Evolutionary conservation across 2,329 filamentous ascomycete genomes (phyloP).

Genomic region (Colletotrichum filicis): DNA sequence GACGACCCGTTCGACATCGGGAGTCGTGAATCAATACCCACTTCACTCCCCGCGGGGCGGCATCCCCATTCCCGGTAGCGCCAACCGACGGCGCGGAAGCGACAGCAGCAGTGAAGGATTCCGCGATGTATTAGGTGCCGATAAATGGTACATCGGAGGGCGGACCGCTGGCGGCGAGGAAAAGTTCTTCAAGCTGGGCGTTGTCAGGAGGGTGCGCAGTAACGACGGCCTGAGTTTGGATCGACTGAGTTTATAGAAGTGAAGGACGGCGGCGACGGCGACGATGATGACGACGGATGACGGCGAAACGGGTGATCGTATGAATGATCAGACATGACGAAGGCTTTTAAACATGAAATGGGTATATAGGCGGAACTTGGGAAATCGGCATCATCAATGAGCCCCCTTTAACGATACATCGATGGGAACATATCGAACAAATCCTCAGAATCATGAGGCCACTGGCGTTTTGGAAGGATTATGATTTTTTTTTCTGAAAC

Average conservation of each 20-base stretch:
- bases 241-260: slow-evolving; percentile 73
- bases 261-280: slow-evolving; percentile 38
- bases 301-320: background rate
- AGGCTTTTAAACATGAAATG: background rate
- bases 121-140: slow-evolving; percentile 75
- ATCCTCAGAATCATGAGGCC: background rate
- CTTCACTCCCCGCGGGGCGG: slow-evolving; percentile 41
- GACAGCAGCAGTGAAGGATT: slow-evolving; percentile 83
- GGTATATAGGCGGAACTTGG: slow-evolving; percentile 16
- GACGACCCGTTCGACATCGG: slow-evolving; percentile 34
- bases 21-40: slow-evolving; percentile 43
- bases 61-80: slow-evolving; percentile 53
- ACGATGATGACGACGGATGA: background rate
- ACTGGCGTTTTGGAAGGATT: slow-evolving; percentile 25
- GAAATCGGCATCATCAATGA: slow-evolving; percentile 22
- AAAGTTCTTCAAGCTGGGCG: slow-evolving; percentile 82
- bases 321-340: slow-evolving; percentile 4
- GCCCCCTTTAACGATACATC: background rate
- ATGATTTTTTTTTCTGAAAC: background rate
- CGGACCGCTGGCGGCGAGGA: slow-evolving; percentile 82
- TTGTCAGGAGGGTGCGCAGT: slow-evolving; percentile 78
- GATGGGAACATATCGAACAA: background rate
- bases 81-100: slow-evolving; percentile 69
- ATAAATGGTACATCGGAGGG: slow-evolving; percentile 87
- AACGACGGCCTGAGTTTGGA: slow-evolving; percentile 81